Base-by-base conservation (phyloP, 352 stramenopile genomes). In the Globisporangium alternatum region DNA sequence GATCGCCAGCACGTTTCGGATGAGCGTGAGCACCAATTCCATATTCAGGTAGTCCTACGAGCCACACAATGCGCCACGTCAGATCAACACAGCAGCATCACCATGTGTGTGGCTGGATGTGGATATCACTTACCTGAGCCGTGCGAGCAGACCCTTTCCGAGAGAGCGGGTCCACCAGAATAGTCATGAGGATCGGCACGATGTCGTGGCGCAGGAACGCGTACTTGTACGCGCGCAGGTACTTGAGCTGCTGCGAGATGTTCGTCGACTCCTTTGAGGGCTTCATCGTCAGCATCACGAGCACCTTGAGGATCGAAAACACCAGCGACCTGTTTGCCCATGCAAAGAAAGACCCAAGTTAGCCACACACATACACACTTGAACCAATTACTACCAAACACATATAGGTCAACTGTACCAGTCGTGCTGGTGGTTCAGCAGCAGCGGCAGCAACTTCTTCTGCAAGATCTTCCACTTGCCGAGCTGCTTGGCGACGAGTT, bases 211-310 rank as follows among this genome's bases (percentile, higher is more conserved):
- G 74, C 37, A 95, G 68, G 74, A 96, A 95, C 57, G 89, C 88
- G 67, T 89, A 71, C 63, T 96, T 96, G 76, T 96, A 96, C 33
- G 79, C 78, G 30, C 85, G 69, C 10, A 96, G 64, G 62, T 91
- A 93, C 70, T 83, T 83, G 39, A 95, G 67, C 59, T 96, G 86
- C 59, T 92, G 74, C 8, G 83, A 79, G 33, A 94, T 78, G 60
- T 95, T 89, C 47, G 76, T 89, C 37, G 86, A 95, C 49, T 95
- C 85, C 25, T 76, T 77, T 4, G 83, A 60, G 1, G 87, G 88
- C 49, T 91, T 90, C 86, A 93, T 96, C 2, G 88, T 96, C 41
- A 96, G 76, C 88, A 96, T 95, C 28, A 95, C 87, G 43, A 96
- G 80, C 61, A 96, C 86, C 64, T 96, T 96, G 19, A 95, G 71